Base-by-base conservation (phyloP, 2,329 filamentous ascomycete species). In the Diplodia corticola region DNA sequence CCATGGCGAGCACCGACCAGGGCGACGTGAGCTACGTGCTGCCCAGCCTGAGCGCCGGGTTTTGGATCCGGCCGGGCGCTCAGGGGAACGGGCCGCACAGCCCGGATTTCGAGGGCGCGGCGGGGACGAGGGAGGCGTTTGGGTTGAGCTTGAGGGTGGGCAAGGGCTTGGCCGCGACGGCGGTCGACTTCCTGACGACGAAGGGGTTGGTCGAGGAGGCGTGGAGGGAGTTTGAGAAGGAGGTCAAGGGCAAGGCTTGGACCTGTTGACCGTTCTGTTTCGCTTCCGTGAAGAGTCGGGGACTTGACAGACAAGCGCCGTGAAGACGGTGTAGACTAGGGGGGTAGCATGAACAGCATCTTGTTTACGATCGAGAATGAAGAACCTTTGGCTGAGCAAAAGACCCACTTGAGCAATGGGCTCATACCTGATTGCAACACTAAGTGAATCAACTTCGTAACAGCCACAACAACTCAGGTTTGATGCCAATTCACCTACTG, bases 1-100 rank as follows among this genome's bases (percentile, higher is more conserved):
- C 80, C n/a, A 80, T 78, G 70, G 85, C 85, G 4, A 86, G 83
- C 69, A 87, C 85, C 0, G 86, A 88, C 71, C 85, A 87, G 74
- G 86, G 86, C 0, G 81, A 88, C 68, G 74, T 88, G 64, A 86
- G 83, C 69, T 83, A 88, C 70, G 83, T 79, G 1, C 80, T 87
- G 78, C 86, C 86, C 46, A 85, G 82, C 63, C 72, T 88, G 44
- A 84, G 80, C 65, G 77, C 80, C 0, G 81, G 81, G 6, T 88
- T 87, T 70, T 78, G 79, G 28, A 85, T 80, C 51, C 69, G 74
- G 1, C 76, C 76, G 4, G 77, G 77, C 1, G 67, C 67, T 28
- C 69, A 74, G 57, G 68, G 71, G 13, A 77, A 77, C 15, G 74
- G 72, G 10, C 75, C 76, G n/a, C 78, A 80, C 63, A 79, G 73